Percentiles rank a stretch among this genome's conserved stretches.
These are phyloP conservation scores for Leishmania martiniquensis DNA, from an alignment of 208 protist species.

Conservation along the genomic window DNA sequence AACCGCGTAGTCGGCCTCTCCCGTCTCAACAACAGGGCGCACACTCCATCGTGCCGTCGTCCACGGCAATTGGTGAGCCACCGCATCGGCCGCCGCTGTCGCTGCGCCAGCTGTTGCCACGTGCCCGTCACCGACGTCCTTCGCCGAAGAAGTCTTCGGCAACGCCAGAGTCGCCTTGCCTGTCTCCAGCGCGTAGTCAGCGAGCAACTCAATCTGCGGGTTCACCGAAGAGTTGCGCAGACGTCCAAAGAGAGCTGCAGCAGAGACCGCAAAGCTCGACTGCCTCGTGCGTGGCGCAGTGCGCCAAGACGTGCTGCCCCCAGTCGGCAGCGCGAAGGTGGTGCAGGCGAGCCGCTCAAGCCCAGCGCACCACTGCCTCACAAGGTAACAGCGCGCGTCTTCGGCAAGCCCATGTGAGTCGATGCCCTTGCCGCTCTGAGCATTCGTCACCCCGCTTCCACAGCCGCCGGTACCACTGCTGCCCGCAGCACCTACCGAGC, in stretches of 20 bases:
- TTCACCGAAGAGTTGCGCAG: constrained; percentile 12
- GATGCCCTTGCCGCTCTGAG: neutral
- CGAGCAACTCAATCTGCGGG: constrained; percentile 1
- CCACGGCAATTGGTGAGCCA: neutral
- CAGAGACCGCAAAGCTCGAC: neutral
- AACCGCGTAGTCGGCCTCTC: neutral
- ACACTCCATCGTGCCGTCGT: constrained; percentile 3
- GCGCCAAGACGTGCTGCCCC: neutral
- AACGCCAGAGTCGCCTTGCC: neutral
- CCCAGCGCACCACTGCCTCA: constrained; percentile 18
- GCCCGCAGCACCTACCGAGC: neutral
- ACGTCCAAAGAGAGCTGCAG: constrained; percentile 7
- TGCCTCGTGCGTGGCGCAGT: neutral
- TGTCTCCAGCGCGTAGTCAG: constrained; percentile 1
- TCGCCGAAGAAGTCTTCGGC: neutral
- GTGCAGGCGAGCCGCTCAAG: constrained; percentile 11
- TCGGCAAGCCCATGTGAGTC: neutral
- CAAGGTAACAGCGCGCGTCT: neutral
- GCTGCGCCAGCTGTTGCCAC: neutral
- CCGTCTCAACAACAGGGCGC: neutral
- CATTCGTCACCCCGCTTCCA: neutral
- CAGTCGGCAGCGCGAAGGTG: neutral
- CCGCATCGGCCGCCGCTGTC: neutral
- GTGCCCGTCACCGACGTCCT: neutral
- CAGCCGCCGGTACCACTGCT: neutral